Evolutionary conservation across 106 monocot genomes (phyloP), one percentile per base, ranked within the genome.

Genomic region (Posidonia australis): DNA sequence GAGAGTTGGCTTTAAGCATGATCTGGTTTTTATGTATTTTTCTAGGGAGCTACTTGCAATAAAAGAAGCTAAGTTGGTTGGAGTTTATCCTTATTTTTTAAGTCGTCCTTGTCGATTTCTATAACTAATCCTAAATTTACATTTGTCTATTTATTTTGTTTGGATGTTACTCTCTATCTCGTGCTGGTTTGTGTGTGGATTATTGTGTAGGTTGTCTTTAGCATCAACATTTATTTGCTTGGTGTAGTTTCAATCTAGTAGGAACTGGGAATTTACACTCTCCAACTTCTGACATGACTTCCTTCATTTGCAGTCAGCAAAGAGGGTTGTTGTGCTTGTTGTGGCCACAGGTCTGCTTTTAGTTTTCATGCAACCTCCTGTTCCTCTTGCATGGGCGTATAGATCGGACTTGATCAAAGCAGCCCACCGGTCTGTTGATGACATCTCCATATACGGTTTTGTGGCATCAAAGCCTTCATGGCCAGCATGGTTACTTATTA

Each of bases 401-500:
- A 56, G 67, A 3, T 98, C 96, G 13, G 80, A 87, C 5, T 67
- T 98, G 46, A 98, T 98, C 65, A 84, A 51, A 70, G 76, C 90
- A 58, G 90, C 96, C 44, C 87, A 83, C 62, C 80, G 83, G 58
- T 80, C 87, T 54, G 73, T 77, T 64, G 96, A 98, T 76, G 96
- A 91, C 51, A 66, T 76, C 20, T 87, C 96, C 7, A 98, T 98
- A 61, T 98, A 98, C 58, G 96, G 96, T 2, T 78, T 87, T 73
- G 67, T 80, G 9, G 78, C 72, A 66, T 78, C 81, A 26, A 84
- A 72, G 44, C 91, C 96, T 67, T 70, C 87, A 65, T 98, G 96
- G 96, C 96, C 91, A 65, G 85, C 90, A 42, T 91, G 96, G 96
- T 63, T 98, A 48, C 87, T 98, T 43, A 91, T 98, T 54, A 57